A percentile compares a stretch with the other conserved stretches of the same genome.
Conservation (phyloP, 306 rosid species). For the Trifolium subterraneum region DNA sequence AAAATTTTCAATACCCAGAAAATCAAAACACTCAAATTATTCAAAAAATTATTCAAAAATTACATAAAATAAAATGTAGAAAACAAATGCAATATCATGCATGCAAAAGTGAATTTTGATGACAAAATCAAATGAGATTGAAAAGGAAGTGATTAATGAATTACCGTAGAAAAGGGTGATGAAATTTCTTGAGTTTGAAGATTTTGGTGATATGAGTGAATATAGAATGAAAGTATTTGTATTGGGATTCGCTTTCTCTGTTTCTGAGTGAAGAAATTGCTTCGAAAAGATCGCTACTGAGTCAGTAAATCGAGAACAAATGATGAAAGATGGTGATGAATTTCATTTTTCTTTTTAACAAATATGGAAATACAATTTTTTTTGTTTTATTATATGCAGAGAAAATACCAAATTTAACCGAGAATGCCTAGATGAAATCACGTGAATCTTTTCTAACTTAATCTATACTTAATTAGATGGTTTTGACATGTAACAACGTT, state of each 20-base stretch:
- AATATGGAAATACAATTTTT: background rate
- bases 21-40: conserved; percentile 39
- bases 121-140: conserved; percentile 5
- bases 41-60: background rate
- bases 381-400: background rate
- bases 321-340: background rate
- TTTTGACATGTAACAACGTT: too few relatives aligned
- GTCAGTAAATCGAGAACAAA: background rate
- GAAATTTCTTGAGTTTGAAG: conserved; percentile 13
- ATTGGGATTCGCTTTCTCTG: conserved; percentile 25
- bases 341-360: background rate
- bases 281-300: conserved; percentile 47
- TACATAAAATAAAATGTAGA: background rate
- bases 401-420: background rate
- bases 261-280: background rate
- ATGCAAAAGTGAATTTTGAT: conserved; percentile 23
- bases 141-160: background rate
- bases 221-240: background rate
- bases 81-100: conserved; percentile 24
- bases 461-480: too few relatives aligned
- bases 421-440: too few relatives aligned
- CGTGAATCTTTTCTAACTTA: too few relatives aligned
- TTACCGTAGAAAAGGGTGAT: conserved; percentile 42
- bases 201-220: conserved; percentile 9
- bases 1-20: conserved; percentile 39